Conservation (phyloP, 768 basidiomycete species). For the Phanerochaete sordida region DNA sequence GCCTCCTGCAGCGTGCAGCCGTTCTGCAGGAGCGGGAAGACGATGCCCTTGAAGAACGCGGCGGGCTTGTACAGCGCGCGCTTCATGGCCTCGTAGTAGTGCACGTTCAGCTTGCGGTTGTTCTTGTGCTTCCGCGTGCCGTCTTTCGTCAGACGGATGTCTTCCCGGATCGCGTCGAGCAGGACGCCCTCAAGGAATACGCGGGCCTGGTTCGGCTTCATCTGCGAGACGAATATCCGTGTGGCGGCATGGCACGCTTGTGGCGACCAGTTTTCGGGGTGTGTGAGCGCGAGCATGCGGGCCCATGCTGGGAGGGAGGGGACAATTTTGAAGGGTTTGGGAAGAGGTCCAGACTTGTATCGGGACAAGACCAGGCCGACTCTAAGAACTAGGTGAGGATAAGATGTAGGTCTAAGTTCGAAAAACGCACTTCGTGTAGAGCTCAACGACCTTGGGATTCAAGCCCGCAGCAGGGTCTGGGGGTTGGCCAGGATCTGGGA, state of each 20-base stretch:
- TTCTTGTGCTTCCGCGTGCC: constrained; percentile 27
- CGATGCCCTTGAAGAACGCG: constrained; percentile 96
- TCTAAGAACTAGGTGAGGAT: constrained; percentile 37
- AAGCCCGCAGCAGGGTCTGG: constrained; percentile 83
- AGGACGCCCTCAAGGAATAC: constrained; percentile 90
- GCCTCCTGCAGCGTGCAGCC: constrained; percentile 94
- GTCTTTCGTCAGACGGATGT: constrained; percentile 57
- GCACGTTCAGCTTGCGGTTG: constrained; percentile 87
- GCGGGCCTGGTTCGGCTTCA: constrained; percentile 94
- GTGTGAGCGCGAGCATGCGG: constrained; percentile 87
- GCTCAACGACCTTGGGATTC: constrained; percentile 88
- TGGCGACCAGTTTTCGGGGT: constrained; percentile 92
- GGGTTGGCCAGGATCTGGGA: constrained; percentile 43
- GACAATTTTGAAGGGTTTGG: constrained; percentile 97
- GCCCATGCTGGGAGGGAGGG: constrained; percentile 96
- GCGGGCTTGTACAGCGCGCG: constrained; percentile 93
- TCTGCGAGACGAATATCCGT: constrained; percentile 91
- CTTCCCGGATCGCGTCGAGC: constrained; percentile 83
- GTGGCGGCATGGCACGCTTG: constrained; percentile 95
- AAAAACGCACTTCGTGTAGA: constrained; percentile 79
- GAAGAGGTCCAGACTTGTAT: constrained; percentile 92
- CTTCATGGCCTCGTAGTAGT: constrained; percentile 92
- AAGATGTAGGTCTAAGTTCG: not conserved
- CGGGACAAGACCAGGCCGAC: constrained; percentile 80
- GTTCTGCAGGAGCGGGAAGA: constrained; percentile 89